A percentile compares a stretch with the other conserved stretches of the same genome.
Evolutionary conservation across 2,329 filamentous ascomycete species (phyloP).

Genomic region (Alternaria conjuncta): DNA sequence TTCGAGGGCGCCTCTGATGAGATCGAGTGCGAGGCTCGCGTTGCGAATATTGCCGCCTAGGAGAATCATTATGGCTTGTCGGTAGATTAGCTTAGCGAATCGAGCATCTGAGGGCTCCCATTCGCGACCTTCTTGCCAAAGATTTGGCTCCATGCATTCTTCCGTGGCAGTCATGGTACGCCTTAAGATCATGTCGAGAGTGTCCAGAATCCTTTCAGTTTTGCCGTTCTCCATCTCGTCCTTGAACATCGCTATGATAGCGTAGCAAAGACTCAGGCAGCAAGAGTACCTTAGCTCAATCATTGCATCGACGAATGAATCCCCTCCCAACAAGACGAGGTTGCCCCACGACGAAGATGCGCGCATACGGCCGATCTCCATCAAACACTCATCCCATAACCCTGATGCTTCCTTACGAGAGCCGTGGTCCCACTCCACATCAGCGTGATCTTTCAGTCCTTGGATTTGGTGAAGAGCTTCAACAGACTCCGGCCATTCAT

Average conservation of each 20-base stretch:
- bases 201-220: too few relatives aligned
- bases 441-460: neutral
- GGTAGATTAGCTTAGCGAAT: neutral
- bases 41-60: too few relatives aligned
- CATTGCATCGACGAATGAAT: neutral
- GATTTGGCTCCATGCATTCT: neutral
- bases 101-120: too few relatives aligned
- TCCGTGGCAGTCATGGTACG: neutral
- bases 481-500: neutral
- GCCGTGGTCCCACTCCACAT: neutral
- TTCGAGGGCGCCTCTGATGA: neutral
- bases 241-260: neutral
- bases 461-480: neutral
- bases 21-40: too few relatives aligned
- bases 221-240: neutral
- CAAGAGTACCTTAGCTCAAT: neutral
- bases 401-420: neutral
- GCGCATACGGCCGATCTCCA: neutral
- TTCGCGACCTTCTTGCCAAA: neutral
- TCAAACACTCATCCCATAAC: accelerated
- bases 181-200: too few relatives aligned
- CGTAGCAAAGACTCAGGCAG: accelerated
- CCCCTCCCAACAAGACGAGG: neutral
- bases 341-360: neutral
- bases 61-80: neutral